Percentiles rank a stretch among this genome's conserved stretches.
Evolutionary conservation across 768 basidiomycete species (phyloP).

Genomic region (Hydnum rufescens): DNA sequence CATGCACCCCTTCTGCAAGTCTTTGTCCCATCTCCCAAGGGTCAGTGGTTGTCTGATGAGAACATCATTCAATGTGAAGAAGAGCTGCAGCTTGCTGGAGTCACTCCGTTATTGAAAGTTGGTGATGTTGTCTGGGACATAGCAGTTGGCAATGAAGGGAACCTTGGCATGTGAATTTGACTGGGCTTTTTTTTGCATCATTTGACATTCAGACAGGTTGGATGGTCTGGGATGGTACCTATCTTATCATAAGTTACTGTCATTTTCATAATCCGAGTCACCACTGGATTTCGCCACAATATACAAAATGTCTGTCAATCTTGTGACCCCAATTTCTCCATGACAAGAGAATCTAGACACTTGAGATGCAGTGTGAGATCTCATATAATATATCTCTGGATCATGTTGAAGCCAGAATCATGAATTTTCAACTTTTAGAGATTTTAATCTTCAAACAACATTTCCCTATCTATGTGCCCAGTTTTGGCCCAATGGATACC

Average conservation of each 20-base stretch:
- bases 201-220: slow-evolving; percentile 32
- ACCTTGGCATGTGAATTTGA: slow-evolving; percentile 38
- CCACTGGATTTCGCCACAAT: no score
- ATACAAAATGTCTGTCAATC: no score
- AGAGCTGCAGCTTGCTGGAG: slow-evolving; percentile 52
- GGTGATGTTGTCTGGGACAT: slow-evolving; percentile 81
- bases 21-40: slow-evolving; percentile 76
- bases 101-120: slow-evolving; percentile 38
- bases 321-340: no score
- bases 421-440: no score
- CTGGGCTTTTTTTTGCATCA: slow-evolving; percentile 29
- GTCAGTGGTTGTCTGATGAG: slow-evolving; percentile 68
- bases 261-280: slow-evolving; percentile 60
- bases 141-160: slow-evolving; percentile 71
- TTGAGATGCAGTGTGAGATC: no score
- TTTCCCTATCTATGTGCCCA: no score
- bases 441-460: no score
- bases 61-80: slow-evolving; percentile 68
- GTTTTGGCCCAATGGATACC: no score
- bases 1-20: slow-evolving; percentile 63
- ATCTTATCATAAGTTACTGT: slow-evolving; percentile 67
- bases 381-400: no score
- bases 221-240: slow-evolving; percentile 75
- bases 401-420: no score
- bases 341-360: no score